These are phyloP conservation scores for Ustilago tritici DNA, from an alignment of 1,284 basidiomycete genomes.

Conservation along the genomic window DNA sequence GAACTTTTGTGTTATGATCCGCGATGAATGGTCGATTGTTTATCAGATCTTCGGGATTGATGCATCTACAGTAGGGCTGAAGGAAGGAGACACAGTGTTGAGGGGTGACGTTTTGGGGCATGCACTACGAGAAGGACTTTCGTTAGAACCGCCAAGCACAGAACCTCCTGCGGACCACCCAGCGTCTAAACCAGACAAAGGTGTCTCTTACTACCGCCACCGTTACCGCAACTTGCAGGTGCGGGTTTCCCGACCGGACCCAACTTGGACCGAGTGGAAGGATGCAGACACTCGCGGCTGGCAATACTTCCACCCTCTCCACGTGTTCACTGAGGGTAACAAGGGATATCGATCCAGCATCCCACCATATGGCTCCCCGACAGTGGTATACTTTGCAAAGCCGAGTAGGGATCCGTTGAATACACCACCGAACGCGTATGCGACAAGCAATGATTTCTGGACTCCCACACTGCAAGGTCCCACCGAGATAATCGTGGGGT, in stretches of 20 bases:
- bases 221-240: slow-evolving; percentile 56
- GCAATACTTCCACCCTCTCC: slow-evolving; percentile 61
- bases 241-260: slow-evolving; percentile 55
- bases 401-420: slow-evolving; percentile 42
- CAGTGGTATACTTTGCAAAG: slow-evolving; percentile 51
- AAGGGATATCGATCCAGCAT: slow-evolving; percentile 38
- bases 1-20: slow-evolving; percentile 57
- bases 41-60: slow-evolving; percentile 61
- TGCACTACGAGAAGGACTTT: slow-evolving; percentile 37
- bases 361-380: slow-evolving; percentile 54
- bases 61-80: slow-evolving; percentile 13
- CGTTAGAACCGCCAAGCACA: slow-evolving; percentile 34
- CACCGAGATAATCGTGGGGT: slow-evolving; percentile 56
- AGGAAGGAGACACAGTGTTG: slow-evolving; percentile 48
- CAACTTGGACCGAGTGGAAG: slow-evolving; percentile 48
- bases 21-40: slow-evolving; percentile 62
- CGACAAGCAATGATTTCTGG: slow-evolving; percentile 53
- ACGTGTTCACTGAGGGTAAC: slow-evolving; percentile 52
- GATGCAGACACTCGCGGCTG: slow-evolving; percentile 50
- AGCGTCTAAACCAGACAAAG: slow-evolving; percentile 24
- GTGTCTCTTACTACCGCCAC: slow-evolving; percentile 52
- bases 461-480: slow-evolving; percentile 43
- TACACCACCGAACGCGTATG: slow-evolving; percentile 43
- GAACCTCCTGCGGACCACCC: slow-evolving; percentile 56
- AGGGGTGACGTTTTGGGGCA: slow-evolving; percentile 54